These are phyloP conservation scores for Alopecurus myosuroides DNA, from an alignment of 176 grass and related monocot genomes.

Conservation along the genomic window DNA sequence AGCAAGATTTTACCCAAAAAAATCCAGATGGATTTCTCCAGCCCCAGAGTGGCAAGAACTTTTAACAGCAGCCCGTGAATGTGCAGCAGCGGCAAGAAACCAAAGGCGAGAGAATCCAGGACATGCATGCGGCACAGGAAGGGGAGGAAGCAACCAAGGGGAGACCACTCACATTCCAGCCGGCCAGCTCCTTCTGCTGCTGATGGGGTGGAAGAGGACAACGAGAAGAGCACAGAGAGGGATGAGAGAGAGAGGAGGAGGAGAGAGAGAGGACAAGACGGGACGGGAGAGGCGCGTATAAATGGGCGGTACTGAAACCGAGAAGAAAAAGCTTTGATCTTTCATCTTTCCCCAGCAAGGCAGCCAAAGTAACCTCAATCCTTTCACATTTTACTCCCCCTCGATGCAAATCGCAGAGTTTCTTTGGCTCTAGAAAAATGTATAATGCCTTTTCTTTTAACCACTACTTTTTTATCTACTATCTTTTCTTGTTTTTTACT, in stretches of 20 bases:
- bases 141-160: not conserved
- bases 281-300: slow-evolving; percentile 25
- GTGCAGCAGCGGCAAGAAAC: not conserved
- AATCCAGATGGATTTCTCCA: not conserved
- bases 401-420: not conserved
- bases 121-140: not conserved
- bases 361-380: not conserved
- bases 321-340: slow-evolving; percentile 1
- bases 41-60: not conserved
- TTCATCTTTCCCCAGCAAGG: not conserved
- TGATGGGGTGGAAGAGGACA: not conserved
- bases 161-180: slow-evolving; percentile 44
- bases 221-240: not conserved
- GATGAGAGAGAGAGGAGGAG: not conserved
- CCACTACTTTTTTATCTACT: too few species aligned
- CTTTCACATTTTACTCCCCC: not conserved
- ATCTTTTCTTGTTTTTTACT: not conserved
- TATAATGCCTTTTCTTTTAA: too few species aligned
- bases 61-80: not conserved
- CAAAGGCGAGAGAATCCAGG: slow-evolving; percentile 35
- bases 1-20: slow-evolving; percentile 13
- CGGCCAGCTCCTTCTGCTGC: not conserved
- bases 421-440: not conserved
- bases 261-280: slow-evolving; percentile 16
- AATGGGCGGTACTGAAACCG: slow-evolving; percentile 28